A percentile compares a stretch with the other conserved stretches of the same genome.
Evolutionary conservation across 2,329 filamentous ascomycete species (phyloP).

Genomic region (Calonectria pauciramosa): DNA sequence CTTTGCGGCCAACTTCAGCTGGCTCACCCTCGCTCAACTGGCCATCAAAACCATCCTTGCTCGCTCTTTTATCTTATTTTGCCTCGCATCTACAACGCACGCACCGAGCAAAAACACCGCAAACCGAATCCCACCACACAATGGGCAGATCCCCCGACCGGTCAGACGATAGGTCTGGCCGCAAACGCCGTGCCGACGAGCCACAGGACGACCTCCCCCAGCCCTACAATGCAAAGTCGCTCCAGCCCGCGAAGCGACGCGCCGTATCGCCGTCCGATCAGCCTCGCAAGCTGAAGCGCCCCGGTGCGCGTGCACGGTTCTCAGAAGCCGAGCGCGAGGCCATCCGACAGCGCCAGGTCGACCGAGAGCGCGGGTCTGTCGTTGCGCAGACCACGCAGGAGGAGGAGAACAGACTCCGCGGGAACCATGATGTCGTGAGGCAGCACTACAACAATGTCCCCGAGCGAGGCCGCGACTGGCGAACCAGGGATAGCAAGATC

Average conservation of each 20-base stretch:
- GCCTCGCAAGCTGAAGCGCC: slow-evolving; percentile 77
- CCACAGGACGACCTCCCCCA: slow-evolving; percentile 64
- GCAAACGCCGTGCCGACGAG: slow-evolving; percentile 53
- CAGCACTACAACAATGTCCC: slow-evolving; percentile 98
- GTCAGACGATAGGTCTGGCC: slow-evolving; percentile 38
- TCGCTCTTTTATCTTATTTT: background rate
- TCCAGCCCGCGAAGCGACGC: slow-evolving; percentile 71
- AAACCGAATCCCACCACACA: background rate
- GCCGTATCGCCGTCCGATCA: slow-evolving; percentile 67
- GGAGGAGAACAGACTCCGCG: slow-evolving; percentile 58
- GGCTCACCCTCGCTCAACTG: background rate
- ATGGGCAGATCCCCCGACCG: slow-evolving; percentile 37
- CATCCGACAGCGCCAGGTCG: slow-evolving; percentile 73
- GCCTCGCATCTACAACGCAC: background rate
- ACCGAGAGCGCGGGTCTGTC: slow-evolving; percentile 64
- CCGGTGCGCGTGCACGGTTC: slow-evolving; percentile 76
- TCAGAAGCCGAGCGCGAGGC: slow-evolving; percentile 76
- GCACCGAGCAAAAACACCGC: background rate
- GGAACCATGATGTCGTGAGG: slow-evolving; percentile 86
- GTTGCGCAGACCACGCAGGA: slow-evolving; percentile 53
- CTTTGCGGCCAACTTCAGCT: background rate
- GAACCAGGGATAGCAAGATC: slow-evolving; percentile 93
- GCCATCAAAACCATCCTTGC: background rate
- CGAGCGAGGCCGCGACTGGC: slow-evolving; percentile 93
- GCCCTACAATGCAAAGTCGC: slow-evolving; percentile 71